Base-by-base conservation (phyloP, 495 filamentous ascomycete species). In the Annulohypoxylon maeteangense region DNA sequence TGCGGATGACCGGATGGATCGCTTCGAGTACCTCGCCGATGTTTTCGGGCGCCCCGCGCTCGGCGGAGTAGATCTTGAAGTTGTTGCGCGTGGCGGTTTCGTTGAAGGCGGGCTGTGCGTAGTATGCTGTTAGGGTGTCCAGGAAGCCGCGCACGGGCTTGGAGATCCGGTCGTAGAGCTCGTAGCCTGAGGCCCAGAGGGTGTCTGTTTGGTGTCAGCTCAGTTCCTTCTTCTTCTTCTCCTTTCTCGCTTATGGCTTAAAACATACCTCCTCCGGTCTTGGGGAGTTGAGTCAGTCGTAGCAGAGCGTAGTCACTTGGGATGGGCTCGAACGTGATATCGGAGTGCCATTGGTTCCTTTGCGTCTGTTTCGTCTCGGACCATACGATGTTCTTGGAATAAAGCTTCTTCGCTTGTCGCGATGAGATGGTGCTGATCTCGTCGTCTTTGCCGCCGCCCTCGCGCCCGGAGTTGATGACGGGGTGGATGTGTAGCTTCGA, bases 131-230 rank as follows among this genome's bases (percentile, higher is more conserved):
- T 10, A 95, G 76, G 0, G 80, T 77, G 63, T 95, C 91, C 10
- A 94, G 82, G 79, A 93, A 92, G 34, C 80, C 78, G 54, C 87
- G 89, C 63, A 90, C 87, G 0, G 88, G 83, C 18, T 85, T 76
- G 0, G 89, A 91, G 70, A 94, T 80, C 5, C 90, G 88, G 78
- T 94, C 92, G 78, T 91, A 94, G 5, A 93, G 81, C 69, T 94
- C 91, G 74, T 93, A 94, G 14, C 90, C 91, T 0, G 87, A 90
- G 8, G 90, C 91, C 90, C 89, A 93, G 20, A 94, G 85, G 0
- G 90, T 93, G 69, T 92, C 88, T 89, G 23, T 8, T 27, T 16
- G 11, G 0, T 12, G 29, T 69, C 7, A 69, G 60, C 31, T 25
- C 11, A 38, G 14, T 16, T 18, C 25, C n/a, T 23, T 42, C 1